These are phyloP conservation scores for Raphanus sativus DNA, from an alignment of 345 rosid species.

Conservation along the genomic window DNA sequence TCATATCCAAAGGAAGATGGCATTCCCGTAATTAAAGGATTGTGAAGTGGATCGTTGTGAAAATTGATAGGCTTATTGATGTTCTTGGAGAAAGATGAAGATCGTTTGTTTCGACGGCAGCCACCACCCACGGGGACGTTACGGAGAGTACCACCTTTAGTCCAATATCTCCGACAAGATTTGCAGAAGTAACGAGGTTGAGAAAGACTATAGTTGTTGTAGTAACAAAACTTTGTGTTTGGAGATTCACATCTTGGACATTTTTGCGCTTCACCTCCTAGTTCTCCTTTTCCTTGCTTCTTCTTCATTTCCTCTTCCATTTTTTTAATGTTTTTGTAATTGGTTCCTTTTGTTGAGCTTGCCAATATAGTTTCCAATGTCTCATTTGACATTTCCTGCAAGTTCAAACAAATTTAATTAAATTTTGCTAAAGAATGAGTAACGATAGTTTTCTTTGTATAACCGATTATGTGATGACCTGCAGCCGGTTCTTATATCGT, in stretches of 20 bases:
- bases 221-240: slow-evolving; percentile 87
- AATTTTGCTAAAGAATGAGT: slow-evolving; percentile 7
- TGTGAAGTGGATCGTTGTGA: slow-evolving; percentile 34
- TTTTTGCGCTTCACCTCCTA: slow-evolving; percentile 49
- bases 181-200: slow-evolving; percentile 90
- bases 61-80: slow-evolving; percentile 43
- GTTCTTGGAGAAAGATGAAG: slow-evolving; percentile 45
- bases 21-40: slow-evolving; percentile 42
- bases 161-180: slow-evolving; percentile 84
- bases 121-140: slow-evolving; percentile 90
- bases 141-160: slow-evolving; percentile 80
- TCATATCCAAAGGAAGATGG: slow-evolving; percentile 52
- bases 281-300: slow-evolving; percentile 56
- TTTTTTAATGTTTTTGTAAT: slow-evolving; percentile 18
- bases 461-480: not conserved
- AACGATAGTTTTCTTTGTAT: not conserved
- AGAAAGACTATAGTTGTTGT: slow-evolving; percentile 84
- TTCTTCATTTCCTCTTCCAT: slow-evolving; percentile 55
- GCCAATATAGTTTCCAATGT: slow-evolving; percentile 70
- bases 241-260: slow-evolving; percentile 82
- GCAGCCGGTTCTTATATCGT: slow-evolving; percentile 3
- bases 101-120: slow-evolving; percentile 71
- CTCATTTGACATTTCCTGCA: slow-evolving; percentile 56
- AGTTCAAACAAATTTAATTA: not conserved
- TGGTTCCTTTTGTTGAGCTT: slow-evolving; percentile 45